Percentiles rank a stretch among this genome's conserved stretches.
phyloP scores from a whole-genome alignment of 345 rosid species.

The Eucalyptus pumila region DNA sequence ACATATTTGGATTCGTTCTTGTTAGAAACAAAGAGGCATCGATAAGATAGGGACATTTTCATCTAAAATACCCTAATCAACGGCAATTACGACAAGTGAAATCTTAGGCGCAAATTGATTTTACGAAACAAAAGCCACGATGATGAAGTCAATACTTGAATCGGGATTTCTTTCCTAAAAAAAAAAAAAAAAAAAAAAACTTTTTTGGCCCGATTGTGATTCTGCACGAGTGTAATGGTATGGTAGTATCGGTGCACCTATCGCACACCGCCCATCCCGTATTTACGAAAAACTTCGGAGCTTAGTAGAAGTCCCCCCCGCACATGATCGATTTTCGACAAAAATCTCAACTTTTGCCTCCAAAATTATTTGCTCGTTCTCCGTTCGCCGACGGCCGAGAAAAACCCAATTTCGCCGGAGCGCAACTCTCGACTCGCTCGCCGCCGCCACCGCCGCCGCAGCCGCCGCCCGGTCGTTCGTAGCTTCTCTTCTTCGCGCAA shows the following conservation, averaged over 20 bases:
- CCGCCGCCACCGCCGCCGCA: background rate
- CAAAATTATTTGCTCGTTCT: background rate
- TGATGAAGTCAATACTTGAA: background rate
- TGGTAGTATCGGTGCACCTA: background rate
- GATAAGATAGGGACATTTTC: background rate
- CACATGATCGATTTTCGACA: background rate
- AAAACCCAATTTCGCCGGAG: background rate
- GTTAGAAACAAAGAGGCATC: accelerated
- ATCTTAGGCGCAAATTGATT: accelerated
- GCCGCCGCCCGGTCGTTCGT: background rate
- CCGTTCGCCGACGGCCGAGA: background rate
- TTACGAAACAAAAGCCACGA: accelerated
- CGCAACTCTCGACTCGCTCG: background rate
- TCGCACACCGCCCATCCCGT: background rate
- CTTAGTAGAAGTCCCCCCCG: background rate
- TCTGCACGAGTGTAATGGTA: background rate
- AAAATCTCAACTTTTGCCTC: background rate
- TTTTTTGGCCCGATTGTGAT: background rate
- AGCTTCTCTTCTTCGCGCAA: background rate
- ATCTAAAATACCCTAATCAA: too few relatives aligned
- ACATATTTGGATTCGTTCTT: background rate
- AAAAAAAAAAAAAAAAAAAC: too few relatives aligned
- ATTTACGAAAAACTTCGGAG: background rate
- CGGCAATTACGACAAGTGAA: too few relatives aligned
- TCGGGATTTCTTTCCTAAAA: background rate